These are phyloP conservation scores for Xerocomus potaroensis DNA, from an alignment of 768 basidiomycete species.

Conservation along the genomic window DNA sequence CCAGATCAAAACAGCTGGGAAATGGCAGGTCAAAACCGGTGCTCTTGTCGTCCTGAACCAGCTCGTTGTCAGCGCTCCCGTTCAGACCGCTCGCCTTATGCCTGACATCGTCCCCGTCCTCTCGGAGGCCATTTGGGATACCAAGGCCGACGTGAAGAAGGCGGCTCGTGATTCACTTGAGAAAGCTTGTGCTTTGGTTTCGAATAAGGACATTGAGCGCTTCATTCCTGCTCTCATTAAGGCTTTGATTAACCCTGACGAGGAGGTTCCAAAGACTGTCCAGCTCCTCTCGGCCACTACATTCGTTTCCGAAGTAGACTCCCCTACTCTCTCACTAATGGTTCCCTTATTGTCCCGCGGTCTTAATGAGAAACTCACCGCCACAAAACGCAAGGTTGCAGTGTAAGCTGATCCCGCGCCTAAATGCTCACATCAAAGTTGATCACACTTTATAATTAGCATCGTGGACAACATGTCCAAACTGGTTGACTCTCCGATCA, in stretches of 20 bases:
- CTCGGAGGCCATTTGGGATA: constrained; percentile 96
- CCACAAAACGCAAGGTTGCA: constrained; percentile 96
- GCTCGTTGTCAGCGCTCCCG: constrained; percentile 77
- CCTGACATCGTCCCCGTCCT: constrained; percentile 94
- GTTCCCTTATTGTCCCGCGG: constrained; percentile 93
- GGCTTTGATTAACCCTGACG: constrained; percentile 97
- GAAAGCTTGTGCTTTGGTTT: constrained; percentile 89
- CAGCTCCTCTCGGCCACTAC: constrained; percentile 95
- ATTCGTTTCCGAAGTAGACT: constrained; percentile 99
- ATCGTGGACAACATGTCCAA: constrained; percentile 99
- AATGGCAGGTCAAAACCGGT: constrained; percentile 96
- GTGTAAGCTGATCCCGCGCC: constrained; percentile 54
- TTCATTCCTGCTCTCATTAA: constrained; percentile 98
- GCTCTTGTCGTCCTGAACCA: constrained; percentile 78
- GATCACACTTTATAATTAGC: constrained; percentile 38
- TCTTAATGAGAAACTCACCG: constrained; percentile 89
- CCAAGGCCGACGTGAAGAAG: constrained; percentile 98
- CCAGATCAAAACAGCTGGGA: constrained; percentile 93
- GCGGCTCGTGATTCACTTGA: constrained; percentile 92
- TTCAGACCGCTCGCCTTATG: constrained; percentile 84
- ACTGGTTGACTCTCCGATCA: constrained; percentile 91
- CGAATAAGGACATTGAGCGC: constrained; percentile 97
- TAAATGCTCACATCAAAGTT: constrained; percentile 13
- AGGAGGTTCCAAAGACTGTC: constrained; percentile 96
- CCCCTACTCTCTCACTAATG: constrained; percentile 95